Conservation (phyloP, 352 stramenopile genomes). For the Phytophthora fragariaefolia region DNA sequence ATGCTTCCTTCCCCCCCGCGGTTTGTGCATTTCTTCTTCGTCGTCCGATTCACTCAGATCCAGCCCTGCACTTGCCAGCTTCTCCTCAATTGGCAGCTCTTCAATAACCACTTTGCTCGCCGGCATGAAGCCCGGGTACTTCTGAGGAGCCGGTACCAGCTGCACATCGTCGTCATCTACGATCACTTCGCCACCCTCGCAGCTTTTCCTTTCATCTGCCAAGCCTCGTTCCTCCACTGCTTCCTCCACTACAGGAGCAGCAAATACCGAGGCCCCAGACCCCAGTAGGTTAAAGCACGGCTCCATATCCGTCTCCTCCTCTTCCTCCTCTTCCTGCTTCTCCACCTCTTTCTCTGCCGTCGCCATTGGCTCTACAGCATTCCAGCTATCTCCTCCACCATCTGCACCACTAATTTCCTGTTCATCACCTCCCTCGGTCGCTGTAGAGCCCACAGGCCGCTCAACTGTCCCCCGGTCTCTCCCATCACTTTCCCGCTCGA, state of each 20-base stretch:
- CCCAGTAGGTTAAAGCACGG: constrained; percentile 62
- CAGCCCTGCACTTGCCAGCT: constrained; percentile 56
- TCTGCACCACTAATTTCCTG: background rate
- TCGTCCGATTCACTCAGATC: constrained; percentile 62
- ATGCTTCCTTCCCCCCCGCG: constrained; percentile 7
- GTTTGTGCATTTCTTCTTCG: constrained; percentile 28
- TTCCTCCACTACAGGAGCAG: background rate
- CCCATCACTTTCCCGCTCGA: constrained; percentile 5
- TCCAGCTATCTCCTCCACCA: background rate
- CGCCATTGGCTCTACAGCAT: constrained; percentile 8
- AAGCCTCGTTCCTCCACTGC: constrained; percentile 1
- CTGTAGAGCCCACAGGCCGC: constrained; percentile 6
- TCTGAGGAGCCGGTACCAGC: constrained; percentile 1
- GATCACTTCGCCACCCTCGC: constrained; percentile 7
- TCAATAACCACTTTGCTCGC: constrained; percentile 35
- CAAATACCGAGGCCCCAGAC: constrained; percentile 31
- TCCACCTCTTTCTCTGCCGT: constrained; percentile 5
- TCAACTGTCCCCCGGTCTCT: constrained; percentile 8
- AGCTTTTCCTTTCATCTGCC: constrained; percentile 16
- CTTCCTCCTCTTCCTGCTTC: constrained; percentile 22
- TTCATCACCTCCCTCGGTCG: background rate
- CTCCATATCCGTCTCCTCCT: constrained; percentile 30
- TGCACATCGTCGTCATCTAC: constrained; percentile 11
- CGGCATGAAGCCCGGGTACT: constrained; percentile 30
- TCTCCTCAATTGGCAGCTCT: constrained; percentile 39